These are phyloP conservation scores for Botryosphaeria dothidea DNA, from an alignment of 2,329 filamentous ascomycete genomes.

Conservation along the genomic window DNA sequence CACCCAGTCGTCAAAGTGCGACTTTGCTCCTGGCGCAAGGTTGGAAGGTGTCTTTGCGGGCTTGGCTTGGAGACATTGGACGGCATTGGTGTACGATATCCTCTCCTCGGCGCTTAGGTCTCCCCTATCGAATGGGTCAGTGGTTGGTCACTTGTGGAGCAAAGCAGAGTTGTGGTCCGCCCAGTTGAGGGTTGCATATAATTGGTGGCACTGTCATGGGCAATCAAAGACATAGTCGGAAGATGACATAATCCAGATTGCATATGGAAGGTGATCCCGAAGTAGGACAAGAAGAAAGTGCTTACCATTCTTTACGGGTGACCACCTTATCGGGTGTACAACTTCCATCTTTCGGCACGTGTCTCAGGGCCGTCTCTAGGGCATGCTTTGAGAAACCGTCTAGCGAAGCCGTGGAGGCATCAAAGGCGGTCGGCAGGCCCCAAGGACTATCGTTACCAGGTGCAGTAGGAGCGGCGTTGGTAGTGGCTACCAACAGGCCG, in stretches of 20 bases:
- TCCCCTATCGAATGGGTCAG: background rate
- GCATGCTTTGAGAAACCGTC: conserved; percentile 4
- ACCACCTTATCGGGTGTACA: conserved; percentile 15
- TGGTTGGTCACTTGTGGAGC: background rate
- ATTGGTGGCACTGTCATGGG: too few relatives aligned
- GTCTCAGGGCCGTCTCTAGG: background rate
- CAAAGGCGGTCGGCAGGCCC: background rate
- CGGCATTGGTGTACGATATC: conserved; percentile 37
- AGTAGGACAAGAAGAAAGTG: background rate
- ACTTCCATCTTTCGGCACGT: background rate
- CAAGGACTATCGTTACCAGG: background rate
- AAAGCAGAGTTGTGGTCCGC: too few relatives aligned
- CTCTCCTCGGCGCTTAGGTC: conserved; percentile 25
- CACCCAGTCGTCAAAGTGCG: conserved; percentile 39
- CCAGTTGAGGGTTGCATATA: too few relatives aligned
- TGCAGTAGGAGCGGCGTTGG: background rate
- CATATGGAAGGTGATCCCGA: too few relatives aligned
- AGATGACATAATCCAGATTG: too few relatives aligned
- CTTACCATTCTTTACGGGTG: conserved; percentile 18
- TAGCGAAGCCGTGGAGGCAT: background rate
- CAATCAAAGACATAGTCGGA: too few relatives aligned
- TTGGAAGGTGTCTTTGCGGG: conserved; percentile 30
- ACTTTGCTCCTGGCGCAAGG: conserved; percentile 33
- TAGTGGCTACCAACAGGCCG: background rate
- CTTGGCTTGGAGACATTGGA: conserved; percentile 36